Base-by-base conservation (phyloP, 2,329 filamentous ascomycete genomes). In the Ceratocystis papillata region DNA sequence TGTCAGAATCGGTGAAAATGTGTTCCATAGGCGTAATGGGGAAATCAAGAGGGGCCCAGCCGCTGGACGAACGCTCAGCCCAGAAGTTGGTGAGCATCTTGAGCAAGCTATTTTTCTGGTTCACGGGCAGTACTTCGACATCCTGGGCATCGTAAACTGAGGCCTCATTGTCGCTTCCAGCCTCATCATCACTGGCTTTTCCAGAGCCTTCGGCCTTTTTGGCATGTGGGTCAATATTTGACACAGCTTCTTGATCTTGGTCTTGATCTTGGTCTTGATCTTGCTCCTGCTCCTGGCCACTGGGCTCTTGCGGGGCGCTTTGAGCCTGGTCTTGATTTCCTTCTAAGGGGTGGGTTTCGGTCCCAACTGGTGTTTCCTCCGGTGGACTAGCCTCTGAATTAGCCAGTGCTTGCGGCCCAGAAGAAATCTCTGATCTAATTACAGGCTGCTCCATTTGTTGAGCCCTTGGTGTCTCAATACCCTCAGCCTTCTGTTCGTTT, bases 81-180 rank as follows among this genome's bases (percentile, higher is more conserved):
- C 94, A 99, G 75, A 99, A 99, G 72, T 93, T 96, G 17, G 91
- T 94, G 59, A 99, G 81, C 78, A 96, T 91, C 73, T 95, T 96
- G 84, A 99, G 88, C 70, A 97, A 79, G 59, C 91, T 96, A 67
- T 86, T 92, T 75, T 93, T 94, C 73, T 96, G 90, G 72, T 97
- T 90, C 72, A 90, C 96, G 0, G 91, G 90, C 12, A 99, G 81
- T 70, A 96, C 90, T 64, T 86, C 84, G 30, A 61, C 41, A 62
- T 61, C 57, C 7, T 59, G 53, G 15, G 53, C 25, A 59, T 93
- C 87, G 12, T 85, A 74, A 5, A 87, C 79, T 25, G 82, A 83
- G 64, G 84, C 81, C 66, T 96, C 91, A 4, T 80, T 81, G 72
- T 96, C 91, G 71, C 88, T 94, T 37, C 78, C 80, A 12, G 81